phyloP scores from a whole-genome alignment of 495 filamentous ascomycete genomes.

The Pyrenula aspistea region DNA sequence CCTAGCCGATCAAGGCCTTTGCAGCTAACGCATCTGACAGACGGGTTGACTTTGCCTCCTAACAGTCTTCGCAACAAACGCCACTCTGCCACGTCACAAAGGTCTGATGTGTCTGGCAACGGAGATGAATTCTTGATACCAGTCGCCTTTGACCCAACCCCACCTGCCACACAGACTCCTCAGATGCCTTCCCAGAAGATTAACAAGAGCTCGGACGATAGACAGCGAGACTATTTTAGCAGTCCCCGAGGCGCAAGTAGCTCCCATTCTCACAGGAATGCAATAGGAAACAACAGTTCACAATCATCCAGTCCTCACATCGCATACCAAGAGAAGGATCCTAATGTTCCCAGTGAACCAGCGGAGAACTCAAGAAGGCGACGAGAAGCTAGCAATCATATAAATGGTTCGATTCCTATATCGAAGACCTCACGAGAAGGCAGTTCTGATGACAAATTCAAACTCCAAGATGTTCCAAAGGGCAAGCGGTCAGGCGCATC shows the following conservation, averaged over 20 bases:
- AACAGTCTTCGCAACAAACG: constrained; percentile 69
- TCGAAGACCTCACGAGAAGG: neutral
- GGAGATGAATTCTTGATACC: constrained; percentile 84
- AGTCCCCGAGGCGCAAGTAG: constrained; percentile 11
- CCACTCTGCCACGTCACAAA: constrained; percentile 53
- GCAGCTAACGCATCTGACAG: constrained; percentile 15
- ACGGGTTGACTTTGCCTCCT: constrained; percentile 56
- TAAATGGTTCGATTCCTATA: neutral
- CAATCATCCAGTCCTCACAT: constrained; percentile 51
- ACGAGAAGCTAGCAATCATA: constrained; percentile 20
- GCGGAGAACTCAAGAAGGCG: constrained; percentile 27
- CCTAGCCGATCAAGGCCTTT: neutral
- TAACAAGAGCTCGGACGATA: constrained; percentile 8
- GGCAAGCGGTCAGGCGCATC: constrained; percentile 47
- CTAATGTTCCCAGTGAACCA: constrained; percentile 37
- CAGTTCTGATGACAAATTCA: constrained; percentile 45
- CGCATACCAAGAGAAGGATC: constrained; percentile 74
- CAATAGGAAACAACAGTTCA: neutral
- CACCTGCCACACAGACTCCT: constrained; percentile 46
- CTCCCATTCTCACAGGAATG: neutral
- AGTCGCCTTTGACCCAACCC: constrained; percentile 76
- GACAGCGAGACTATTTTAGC: constrained; percentile 38
- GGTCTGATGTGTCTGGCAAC: constrained; percentile 43
- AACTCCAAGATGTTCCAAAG: constrained; percentile 63
- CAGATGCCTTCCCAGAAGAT: constrained; percentile 20